Evolutionary conservation across 331 rosid species (phyloP).

Genomic region (Saraca asoca): DNA sequence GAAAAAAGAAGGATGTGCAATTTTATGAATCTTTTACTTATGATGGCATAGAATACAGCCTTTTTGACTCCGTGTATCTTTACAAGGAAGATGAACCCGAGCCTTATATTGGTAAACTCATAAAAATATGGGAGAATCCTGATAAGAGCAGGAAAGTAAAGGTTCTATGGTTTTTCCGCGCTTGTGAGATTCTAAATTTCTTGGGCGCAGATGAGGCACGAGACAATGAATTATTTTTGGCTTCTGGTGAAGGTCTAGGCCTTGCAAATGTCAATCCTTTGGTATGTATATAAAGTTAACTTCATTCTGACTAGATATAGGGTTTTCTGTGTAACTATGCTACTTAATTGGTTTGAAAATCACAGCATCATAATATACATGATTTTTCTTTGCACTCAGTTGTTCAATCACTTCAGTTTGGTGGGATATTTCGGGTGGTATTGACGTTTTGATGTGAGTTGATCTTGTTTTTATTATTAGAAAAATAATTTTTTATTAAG

Average conservation of each 20-base stretch:
- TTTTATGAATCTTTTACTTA: constrained; percentile 73
- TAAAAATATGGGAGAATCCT: constrained; percentile 66
- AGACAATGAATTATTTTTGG: constrained; percentile 78
- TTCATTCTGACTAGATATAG: not conserved
- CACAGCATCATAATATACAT: not conserved
- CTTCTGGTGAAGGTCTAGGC: constrained; percentile 77
- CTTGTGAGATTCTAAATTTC: constrained; percentile 63
- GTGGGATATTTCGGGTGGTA: not conserved
- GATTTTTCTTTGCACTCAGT: not conserved
- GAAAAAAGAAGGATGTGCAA: constrained; percentile 46
- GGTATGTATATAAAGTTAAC: constrained; percentile 50
- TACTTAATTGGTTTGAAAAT: constrained; percentile 6
- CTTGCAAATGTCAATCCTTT: constrained; percentile 69
- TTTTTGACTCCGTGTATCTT: constrained; percentile 71
- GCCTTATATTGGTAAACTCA: constrained; percentile 71
- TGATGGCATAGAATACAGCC: constrained; percentile 63
- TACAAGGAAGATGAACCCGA: constrained; percentile 62
- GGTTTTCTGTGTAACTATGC: not conserved
- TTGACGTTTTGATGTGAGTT: not conserved
- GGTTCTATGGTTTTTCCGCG: constrained; percentile 85
- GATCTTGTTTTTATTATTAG: not conserved
- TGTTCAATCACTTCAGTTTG: not conserved
- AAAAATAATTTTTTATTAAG: too few relatives aligned
- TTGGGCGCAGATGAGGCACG: constrained; percentile 41
- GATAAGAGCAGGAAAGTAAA: constrained; percentile 55